These are phyloP conservation scores for Phytopythium sindhum DNA, from an alignment of 352 stramenopile genomes.

Conservation along the genomic window DNA sequence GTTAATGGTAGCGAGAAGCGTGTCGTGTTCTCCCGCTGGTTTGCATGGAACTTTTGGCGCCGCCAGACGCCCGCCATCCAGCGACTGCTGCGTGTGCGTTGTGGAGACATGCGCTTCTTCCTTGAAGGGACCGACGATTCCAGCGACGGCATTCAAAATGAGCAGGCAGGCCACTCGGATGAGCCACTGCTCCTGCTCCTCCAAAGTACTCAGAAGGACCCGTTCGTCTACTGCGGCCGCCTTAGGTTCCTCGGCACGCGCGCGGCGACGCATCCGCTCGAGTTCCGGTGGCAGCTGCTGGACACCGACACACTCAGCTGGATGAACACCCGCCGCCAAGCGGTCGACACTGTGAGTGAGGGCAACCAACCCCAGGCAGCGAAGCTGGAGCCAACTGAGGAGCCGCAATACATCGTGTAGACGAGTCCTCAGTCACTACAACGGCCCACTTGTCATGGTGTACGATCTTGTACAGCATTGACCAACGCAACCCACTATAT, in stretches of 20 bases:
- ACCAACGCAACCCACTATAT: too few relatives aligned
- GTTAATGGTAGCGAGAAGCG: not conserved
- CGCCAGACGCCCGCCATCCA: constrained; percentile 25
- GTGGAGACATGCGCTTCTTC: constrained; percentile 24
- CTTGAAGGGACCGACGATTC: constrained; percentile 26
- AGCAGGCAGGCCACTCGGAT: not conserved
- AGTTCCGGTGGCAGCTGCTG: constrained; percentile 69
- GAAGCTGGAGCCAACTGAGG: too few relatives aligned
- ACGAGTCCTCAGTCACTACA: too few relatives aligned
- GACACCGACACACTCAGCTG: constrained; percentile 29
- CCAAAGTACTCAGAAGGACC: constrained; percentile 38
- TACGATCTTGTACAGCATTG: too few relatives aligned
- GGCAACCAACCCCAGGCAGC: too few relatives aligned
- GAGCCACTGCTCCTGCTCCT: constrained; percentile 52
- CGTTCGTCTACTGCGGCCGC: constrained; percentile 68
- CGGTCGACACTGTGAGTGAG: too few relatives aligned
- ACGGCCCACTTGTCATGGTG: too few relatives aligned
- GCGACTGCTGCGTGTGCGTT: constrained; percentile 22
- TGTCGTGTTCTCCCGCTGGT: constrained; percentile 57
- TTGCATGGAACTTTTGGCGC: constrained; percentile 31
- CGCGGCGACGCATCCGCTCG: constrained; percentile 26
- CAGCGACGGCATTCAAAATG: not conserved
- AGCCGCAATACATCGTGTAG: too few relatives aligned
- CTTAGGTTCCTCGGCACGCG: constrained; percentile 47
- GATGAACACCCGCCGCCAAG: not conserved